Conservation (phyloP, 495 filamentous ascomycete species). For the Neurospora tetraspora region DNA sequence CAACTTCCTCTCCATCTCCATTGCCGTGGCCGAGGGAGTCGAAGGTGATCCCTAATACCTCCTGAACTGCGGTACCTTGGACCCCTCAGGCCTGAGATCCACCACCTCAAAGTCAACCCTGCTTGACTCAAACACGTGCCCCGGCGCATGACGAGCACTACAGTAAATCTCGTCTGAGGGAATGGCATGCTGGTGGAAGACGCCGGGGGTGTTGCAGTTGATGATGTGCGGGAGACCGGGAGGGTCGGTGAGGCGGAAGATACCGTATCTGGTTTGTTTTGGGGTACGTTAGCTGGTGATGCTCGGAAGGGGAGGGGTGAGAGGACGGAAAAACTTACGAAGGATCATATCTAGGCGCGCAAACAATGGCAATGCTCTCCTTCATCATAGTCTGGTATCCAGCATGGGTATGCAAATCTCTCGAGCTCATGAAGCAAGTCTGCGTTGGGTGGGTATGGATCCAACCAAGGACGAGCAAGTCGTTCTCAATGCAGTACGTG, state of each 20-base stretch:
- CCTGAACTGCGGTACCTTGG: neutral
- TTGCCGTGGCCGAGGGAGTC: neutral
- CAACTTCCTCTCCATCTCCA: neutral
- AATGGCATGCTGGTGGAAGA: conserved; percentile 64
- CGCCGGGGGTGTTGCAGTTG: conserved; percentile 58
- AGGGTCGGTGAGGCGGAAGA: conserved; percentile 87
- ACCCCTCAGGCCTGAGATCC: conserved; percentile 11
- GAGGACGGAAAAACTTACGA: conserved; percentile 41
- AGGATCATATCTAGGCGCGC: conserved; percentile 71
- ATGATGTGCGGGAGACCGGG: conserved; percentile 76
- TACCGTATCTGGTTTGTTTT: conserved; percentile 57
- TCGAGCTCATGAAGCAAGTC: conserved; percentile 94
- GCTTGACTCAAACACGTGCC: conserved; percentile 68
- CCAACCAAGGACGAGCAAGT: conserved; percentile 88
- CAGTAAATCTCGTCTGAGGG: conserved; percentile 59
- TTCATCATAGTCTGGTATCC: conserved; percentile 91
- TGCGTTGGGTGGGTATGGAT: conserved; percentile 96
- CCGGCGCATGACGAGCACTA: conserved; percentile 61
- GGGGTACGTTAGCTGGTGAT: neutral
- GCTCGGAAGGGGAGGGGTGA: neutral
- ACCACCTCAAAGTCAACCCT: conserved; percentile 16
- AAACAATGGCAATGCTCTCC: conserved; percentile 95
- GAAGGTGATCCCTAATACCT: neutral
- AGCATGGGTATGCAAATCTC: conserved; percentile 85
- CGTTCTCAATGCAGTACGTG: conserved; percentile 76